Conservation (phyloP, 2,329 filamentous ascomycete species). For the Phyllachora maydis region DNA sequence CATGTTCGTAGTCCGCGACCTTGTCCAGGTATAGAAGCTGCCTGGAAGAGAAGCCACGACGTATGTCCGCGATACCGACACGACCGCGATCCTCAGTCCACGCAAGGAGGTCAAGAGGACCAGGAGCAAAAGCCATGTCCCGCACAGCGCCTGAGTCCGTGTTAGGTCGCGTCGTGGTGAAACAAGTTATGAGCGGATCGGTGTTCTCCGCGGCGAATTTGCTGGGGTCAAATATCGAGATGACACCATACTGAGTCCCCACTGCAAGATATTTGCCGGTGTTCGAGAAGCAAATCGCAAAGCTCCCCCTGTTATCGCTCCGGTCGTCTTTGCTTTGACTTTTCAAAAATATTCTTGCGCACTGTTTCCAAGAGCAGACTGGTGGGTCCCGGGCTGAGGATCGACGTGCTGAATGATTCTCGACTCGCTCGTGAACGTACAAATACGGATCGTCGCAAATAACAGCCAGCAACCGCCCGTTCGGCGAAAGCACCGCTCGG, state of each 20-base stretch:
- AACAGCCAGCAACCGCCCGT: constrained; percentile 60
- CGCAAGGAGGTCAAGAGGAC: constrained; percentile 73
- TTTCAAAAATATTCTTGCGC: constrained; percentile 32
- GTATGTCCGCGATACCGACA: constrained; percentile 53
- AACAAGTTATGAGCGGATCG: constrained; percentile 51
- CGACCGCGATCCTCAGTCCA: constrained; percentile 81
- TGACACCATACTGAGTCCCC: constrained; percentile 62
- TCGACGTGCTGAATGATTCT: too few species aligned
- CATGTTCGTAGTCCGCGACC: constrained; percentile 31
- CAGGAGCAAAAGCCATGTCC: constrained; percentile 81
- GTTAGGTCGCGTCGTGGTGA: constrained; percentile 56
- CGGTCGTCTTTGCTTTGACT: constrained; percentile 33
- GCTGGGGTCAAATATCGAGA: constrained; percentile 49
- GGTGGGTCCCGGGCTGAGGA: too few species aligned
- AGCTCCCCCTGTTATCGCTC: constrained; percentile 43
- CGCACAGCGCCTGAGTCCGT: constrained; percentile 61
- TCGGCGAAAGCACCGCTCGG: constrained; percentile 79
- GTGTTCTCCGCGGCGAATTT: constrained; percentile 19
- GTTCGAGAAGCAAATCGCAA: constrained; percentile 58
- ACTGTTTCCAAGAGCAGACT: constrained; percentile 26
- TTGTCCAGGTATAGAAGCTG: constrained; percentile 48
- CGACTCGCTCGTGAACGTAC: constrained; percentile 53
- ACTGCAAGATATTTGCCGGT: constrained; percentile 53
- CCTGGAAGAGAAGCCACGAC: constrained; percentile 42
- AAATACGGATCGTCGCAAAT: constrained; percentile 76